phyloP scores from a whole-genome alignment of 495 filamentous ascomycete species.

The Tuber magnatum region DNA sequence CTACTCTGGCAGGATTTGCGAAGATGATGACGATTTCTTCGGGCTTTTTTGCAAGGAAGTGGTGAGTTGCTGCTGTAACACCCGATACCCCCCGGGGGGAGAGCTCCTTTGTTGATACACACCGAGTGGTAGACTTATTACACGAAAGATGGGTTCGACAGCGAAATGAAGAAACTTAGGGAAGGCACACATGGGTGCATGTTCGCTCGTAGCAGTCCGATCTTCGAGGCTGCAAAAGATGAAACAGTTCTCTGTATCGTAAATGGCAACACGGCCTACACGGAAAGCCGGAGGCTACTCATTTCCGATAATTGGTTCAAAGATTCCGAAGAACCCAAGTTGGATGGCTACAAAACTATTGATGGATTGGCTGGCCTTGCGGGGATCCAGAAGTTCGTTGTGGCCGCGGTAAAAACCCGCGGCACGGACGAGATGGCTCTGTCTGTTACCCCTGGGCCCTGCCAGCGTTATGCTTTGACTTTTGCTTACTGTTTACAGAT shows the following conservation, averaged over 20 bases:
- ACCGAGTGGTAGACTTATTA: constrained; percentile 54
- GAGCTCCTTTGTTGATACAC: constrained; percentile 23
- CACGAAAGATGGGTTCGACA: constrained; percentile 75
- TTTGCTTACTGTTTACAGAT: constrained; percentile 24
- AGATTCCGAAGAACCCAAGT: constrained; percentile 57
- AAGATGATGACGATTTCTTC: constrained; percentile 48
- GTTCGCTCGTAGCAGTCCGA: constrained; percentile 69
- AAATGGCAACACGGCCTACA: constrained; percentile 54
- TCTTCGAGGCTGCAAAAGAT: constrained; percentile 58
- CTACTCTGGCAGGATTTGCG: constrained; percentile 65
- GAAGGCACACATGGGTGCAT: constrained; percentile 61
- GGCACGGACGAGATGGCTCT: constrained; percentile 84
- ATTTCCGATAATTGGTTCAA: constrained; percentile 74
- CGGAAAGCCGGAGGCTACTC: constrained; percentile 63
- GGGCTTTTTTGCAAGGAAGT: constrained; percentile 46
- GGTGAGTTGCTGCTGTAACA: constrained; percentile 19
- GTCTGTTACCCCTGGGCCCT: constrained; percentile 47
- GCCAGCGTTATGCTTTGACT: not conserved
- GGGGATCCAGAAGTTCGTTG: constrained; percentile 72
- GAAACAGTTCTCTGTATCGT: constrained; percentile 74
- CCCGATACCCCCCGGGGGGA: not conserved
- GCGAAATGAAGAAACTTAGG: constrained; percentile 54
- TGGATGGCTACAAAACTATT: constrained; percentile 64
- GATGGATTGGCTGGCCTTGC: constrained; percentile 69
- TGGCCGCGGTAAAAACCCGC: constrained; percentile 69